Evolutionary conservation across 306 rosid species (phyloP).

Genomic region (Hylodesmum podocarpum): DNA sequence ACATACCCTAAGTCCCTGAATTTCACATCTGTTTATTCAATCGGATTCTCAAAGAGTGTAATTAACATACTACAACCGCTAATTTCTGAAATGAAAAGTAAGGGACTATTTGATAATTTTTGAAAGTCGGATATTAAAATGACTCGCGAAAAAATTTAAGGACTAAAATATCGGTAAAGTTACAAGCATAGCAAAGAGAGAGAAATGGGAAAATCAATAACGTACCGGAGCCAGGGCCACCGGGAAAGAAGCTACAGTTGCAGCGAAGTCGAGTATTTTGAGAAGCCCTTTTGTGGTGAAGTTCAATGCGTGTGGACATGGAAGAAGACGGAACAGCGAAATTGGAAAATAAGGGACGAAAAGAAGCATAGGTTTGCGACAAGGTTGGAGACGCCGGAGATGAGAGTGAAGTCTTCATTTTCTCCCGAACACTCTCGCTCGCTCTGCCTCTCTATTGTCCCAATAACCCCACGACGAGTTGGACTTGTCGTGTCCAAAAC

Average conservation of each 20-base stretch:
- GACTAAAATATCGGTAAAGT: too few species aligned
- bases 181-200: not conserved
- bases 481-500: not conserved
- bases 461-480: not conserved
- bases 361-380: conserved; percentile 27
- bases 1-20: too few species aligned
- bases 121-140: too few species aligned
- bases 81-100: too few species aligned
- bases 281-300: conserved; percentile 32
- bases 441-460: not conserved
- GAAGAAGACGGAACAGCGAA: conserved; percentile 8
- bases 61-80: too few species aligned
- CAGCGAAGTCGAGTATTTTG: conserved; percentile 39
- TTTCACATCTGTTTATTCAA: too few species aligned
- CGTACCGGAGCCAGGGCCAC: conserved; percentile 63
- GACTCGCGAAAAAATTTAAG: not conserved
- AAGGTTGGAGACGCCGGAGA: conserved; percentile 37
- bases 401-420: conserved; percentile 54
- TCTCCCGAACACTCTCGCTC: not conserved
- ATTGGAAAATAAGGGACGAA: conserved; percentile 25
- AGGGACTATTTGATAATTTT: too few species aligned
- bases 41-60: too few species aligned
- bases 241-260: conserved; percentile 48
- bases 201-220: not conserved
- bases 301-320: conserved; percentile 33